Base-by-base conservation (phyloP, 441 rosid genomes). In the Arabidopsis lyrata region DNA sequence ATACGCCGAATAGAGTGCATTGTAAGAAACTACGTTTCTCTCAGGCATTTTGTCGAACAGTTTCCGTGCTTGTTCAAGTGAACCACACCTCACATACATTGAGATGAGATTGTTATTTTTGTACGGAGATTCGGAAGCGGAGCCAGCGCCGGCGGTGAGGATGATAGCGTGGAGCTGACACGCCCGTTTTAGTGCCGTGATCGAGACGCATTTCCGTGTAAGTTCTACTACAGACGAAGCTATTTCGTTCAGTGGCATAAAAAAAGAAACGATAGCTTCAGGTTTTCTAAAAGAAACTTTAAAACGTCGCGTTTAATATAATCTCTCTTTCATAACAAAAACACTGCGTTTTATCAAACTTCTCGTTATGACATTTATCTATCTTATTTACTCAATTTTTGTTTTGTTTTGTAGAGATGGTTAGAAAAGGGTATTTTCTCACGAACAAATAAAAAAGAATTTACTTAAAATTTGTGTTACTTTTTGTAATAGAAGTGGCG, bases 21-120 rank as follows among this genome's bases (percentile, higher is more conserved):
- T 95, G 53, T 85, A 78, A 32, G 82, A 78, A 15, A 94, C 90
- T 2, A 79, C 12, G 75, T 84, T 92, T 79, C 94, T 83, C 0
- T 54, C 58, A 56, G 90, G 94, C 88, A 93, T 92, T 89, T 70
- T 70, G 70, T 86, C 95, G 87, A 94, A 90, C 86, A 90, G 56
- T 45, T 59, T 36, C 31, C 78, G 87, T 5, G 95, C 94, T 27
- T 87, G 58, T 10, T 64, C 50, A 1, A 86, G 10, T 0, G 91
- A 86, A 24, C 87, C 83, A 69, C 86, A 94, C 15, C 92, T 80
- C 0, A 56, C 81, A 64, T 92, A 92, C 93, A 88, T 81, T 0
- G 97, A 87, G 36, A 89, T 38, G 60, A 92, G 80, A 24, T 87
- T 92, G 84, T 95, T 92, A 85, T 68, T 71, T 53, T 67, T 56